Conservation (phyloP, 2,329 filamentous ascomycete genomes). For the Teratosphaeria zuluensis region DNA sequence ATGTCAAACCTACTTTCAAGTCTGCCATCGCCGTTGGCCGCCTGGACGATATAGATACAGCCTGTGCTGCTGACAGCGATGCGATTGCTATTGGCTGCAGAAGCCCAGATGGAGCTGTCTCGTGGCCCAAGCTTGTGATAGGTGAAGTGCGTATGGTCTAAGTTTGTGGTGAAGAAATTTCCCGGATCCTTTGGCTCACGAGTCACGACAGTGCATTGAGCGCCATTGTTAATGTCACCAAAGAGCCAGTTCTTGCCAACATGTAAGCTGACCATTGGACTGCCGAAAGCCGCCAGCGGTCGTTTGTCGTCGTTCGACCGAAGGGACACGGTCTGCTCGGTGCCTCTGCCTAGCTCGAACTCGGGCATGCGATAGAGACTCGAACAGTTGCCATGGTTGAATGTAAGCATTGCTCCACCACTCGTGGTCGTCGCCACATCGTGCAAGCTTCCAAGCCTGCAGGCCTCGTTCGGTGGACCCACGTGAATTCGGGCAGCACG, state of each 20-base stretch:
- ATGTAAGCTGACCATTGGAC: conserved; percentile 1
- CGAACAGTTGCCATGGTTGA: neutral
- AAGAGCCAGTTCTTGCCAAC: neutral
- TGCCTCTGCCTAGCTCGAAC: neutral
- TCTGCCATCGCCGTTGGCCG: neutral
- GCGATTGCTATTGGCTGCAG: neutral
- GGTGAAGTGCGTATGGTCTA: neutral
- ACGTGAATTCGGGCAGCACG: conserved; percentile 15
- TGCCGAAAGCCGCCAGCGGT: conserved; percentile 1
- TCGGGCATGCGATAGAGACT: conserved; percentile 1
- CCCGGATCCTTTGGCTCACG: conserved; percentile 1
- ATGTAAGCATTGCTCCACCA: neutral
- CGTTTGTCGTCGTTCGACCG: neutral
- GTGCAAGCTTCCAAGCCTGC: neutral
- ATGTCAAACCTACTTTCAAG: conserved; percentile 20
- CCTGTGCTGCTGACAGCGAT: conserved; percentile 4
- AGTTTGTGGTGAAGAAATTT: neutral
- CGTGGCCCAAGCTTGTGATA: neutral
- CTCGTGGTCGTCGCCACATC: neutral
- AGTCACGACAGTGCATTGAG: neutral
- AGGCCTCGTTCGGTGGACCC: neutral
- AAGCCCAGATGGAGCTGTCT: conserved; percentile 5
- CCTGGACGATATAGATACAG: conserved; percentile 1
- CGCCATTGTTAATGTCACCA: neutral
- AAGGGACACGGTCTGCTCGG: neutral